Evolutionary conservation across 2,329 filamentous ascomycete genomes (phyloP).

Genomic region (Trichoderma sp.): DNA sequence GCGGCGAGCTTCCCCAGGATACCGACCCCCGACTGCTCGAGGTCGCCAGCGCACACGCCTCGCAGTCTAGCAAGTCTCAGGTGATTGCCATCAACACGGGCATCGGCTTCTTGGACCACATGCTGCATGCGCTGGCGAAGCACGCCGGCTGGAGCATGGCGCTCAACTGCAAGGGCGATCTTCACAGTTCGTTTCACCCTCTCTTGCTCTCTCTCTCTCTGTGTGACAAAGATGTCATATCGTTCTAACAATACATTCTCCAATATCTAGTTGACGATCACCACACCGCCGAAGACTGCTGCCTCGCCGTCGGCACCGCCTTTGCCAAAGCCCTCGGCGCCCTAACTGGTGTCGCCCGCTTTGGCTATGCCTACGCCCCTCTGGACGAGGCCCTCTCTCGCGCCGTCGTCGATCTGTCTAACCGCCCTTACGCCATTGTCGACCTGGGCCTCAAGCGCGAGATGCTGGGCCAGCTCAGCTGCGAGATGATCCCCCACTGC

Average conservation of each 20-base stretch:
- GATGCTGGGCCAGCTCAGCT: conserved; percentile 89
- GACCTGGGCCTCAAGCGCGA: conserved; percentile 85
- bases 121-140: conserved; percentile 95
- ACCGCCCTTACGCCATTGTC: conserved; percentile 82
- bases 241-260: not conserved
- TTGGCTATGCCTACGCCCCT: conserved; percentile 88
- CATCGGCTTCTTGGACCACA: conserved; percentile 97
- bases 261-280: conserved; percentile 81
- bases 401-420: conserved; percentile 92
- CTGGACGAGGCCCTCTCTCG: conserved; percentile 94
- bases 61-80: conserved; percentile 81
- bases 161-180: conserved; percentile 80
- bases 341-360: conserved; percentile 80
- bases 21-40: conserved; percentile 58
- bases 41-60: conserved; percentile 67
- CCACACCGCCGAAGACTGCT: conserved; percentile 95
- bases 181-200: conserved; percentile 70
- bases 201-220: not conserved
- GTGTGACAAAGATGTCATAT: not conserved
- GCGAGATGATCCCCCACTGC: conserved; percentile 97
- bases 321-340: conserved; percentile 80
- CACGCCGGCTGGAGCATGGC: conserved; percentile 92
- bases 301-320: conserved; percentile 82
- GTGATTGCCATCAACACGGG: conserved; percentile 87
- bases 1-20: conserved; percentile 71